Evolutionary conservation across 805 yeast genomes (phyloP).

Genomic region (Starmerella sp.): DNA sequence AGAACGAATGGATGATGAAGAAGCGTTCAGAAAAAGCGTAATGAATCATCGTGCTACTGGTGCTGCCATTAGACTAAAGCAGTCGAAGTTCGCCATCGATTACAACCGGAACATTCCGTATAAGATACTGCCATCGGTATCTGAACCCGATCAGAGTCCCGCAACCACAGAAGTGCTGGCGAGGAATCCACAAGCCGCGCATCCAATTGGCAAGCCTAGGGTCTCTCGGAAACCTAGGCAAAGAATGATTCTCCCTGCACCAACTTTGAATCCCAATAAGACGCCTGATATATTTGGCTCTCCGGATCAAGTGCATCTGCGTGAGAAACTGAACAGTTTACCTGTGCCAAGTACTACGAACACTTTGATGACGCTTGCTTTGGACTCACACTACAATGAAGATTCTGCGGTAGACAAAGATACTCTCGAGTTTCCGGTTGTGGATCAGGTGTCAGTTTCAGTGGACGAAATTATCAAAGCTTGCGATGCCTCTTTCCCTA

Average conservation of each 20-base stretch:
- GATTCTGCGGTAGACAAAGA: neutral
- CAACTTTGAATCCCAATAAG: neutral
- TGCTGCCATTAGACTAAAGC: neutral
- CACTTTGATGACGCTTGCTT: neutral
- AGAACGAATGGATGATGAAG: conserved; percentile 72
- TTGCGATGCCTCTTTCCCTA: neutral
- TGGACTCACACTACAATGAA: neutral
- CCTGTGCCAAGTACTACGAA: neutral
- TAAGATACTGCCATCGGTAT: neutral
- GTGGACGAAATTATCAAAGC: neutral
- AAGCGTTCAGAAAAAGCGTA: conserved; percentile 30
- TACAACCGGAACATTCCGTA: neutral
- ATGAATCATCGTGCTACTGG: conserved; percentile 4
- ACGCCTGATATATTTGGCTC: too few species aligned
- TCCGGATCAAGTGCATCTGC: neutral
- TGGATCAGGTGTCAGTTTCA: neutral
- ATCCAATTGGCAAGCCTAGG: neutral
- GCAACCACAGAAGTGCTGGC: neutral
- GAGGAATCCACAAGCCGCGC: neutral
- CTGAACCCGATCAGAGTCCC: neutral
- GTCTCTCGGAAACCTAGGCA: conserved; percentile 6
- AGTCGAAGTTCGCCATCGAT: neutral
- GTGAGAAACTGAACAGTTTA: neutral
- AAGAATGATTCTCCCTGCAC: conserved; percentile 1
- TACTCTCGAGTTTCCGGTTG: neutral